These are phyloP conservation scores for Backusella liffmaniae DNA, from an alignment of 192 early-diverging fungal species.

Conservation along the genomic window DNA sequence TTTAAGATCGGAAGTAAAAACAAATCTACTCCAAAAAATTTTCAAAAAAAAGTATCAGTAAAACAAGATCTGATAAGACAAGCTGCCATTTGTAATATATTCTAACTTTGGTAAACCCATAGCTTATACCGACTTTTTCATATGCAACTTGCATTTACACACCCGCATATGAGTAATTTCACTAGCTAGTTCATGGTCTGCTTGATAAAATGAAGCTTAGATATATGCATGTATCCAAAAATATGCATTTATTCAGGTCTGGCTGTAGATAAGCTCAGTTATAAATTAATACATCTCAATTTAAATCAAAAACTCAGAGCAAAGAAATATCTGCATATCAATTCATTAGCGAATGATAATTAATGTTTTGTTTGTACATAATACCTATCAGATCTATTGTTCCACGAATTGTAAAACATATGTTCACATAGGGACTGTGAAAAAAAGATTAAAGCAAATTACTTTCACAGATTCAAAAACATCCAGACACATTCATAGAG, in stretches of 20 bases:
- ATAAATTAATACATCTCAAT: background rate
- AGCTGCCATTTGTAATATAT: background rate
- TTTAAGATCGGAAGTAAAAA: background rate
- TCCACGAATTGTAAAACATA: background rate
- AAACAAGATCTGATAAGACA: constrained; percentile 1
- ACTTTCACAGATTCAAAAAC: background rate
- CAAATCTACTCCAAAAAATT: background rate
- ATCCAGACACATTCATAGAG: background rate
- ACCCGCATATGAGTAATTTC: no score
- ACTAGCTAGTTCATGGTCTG: no score
- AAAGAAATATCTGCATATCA: background rate
- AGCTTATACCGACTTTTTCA: no score
- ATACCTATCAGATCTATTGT: background rate
- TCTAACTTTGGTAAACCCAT: no score
- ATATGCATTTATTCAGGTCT: no score
- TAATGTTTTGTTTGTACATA: background rate
- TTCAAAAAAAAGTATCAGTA: background rate
- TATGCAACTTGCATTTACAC: no score
- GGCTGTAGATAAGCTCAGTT: background rate
- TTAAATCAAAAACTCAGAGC: background rate
- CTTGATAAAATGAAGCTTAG: no score
- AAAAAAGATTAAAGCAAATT: background rate
- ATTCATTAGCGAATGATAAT: background rate
- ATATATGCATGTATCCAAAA: no score
- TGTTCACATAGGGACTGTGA: background rate